A percentile compares a stretch with the other conserved stretches of the same genome.
Evolutionary conservation across 768 basidiomycete species (phyloP).

Genomic region (Aureoboletus auriporus): DNA sequence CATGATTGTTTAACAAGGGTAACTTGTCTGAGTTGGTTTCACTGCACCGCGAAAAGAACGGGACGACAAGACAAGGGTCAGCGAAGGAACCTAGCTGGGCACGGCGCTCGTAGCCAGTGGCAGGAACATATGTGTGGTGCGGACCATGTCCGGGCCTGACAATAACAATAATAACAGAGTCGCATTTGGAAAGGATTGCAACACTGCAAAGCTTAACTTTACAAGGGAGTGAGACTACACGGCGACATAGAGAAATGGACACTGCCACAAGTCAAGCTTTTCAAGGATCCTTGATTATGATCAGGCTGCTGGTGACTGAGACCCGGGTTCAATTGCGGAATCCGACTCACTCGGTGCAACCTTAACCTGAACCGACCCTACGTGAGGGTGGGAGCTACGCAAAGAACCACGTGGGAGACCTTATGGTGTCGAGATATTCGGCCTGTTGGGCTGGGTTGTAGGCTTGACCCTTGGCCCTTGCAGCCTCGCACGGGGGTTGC

Average conservation of each 20-base stretch:
- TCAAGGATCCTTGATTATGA: too few relatives aligned
- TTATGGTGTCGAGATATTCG: slow-evolving; percentile 18
- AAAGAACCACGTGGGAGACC: slow-evolving; percentile 23
- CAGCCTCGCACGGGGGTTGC: slow-evolving; percentile 4
- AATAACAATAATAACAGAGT: too few relatives aligned
- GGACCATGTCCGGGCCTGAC: too few relatives aligned
- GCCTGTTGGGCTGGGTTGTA: slow-evolving; percentile 5
- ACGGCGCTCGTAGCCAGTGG: too few relatives aligned
- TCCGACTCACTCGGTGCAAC: slow-evolving; percentile 10
- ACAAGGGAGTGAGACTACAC: slow-evolving; percentile 5
- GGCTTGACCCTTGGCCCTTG: slow-evolving; percentile 14
- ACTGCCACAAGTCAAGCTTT: slow-evolving; percentile 9
- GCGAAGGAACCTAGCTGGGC: too few relatives aligned
- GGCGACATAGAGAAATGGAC: slow-evolving; percentile 8
- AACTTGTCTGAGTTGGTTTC: not conserved
- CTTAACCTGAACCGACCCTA: slow-evolving; percentile 11
- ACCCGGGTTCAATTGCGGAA: slow-evolving; percentile 12
- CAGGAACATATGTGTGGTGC: too few relatives aligned
- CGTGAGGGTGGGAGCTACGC: slow-evolving; percentile 24
- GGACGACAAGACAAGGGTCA: too few relatives aligned
- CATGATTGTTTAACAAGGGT: slow-evolving; percentile 9
- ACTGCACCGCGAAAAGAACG: too few relatives aligned
- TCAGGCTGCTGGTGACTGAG: not conserved
- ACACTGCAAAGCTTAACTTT: not conserved
- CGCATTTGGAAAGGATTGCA: slow-evolving; percentile 3